A percentile compares a stretch with the other conserved stretches of the same genome.
Conservation (phyloP, 2,329 filamentous ascomycete genomes). For the Colletotrichum coccodes region DNA sequence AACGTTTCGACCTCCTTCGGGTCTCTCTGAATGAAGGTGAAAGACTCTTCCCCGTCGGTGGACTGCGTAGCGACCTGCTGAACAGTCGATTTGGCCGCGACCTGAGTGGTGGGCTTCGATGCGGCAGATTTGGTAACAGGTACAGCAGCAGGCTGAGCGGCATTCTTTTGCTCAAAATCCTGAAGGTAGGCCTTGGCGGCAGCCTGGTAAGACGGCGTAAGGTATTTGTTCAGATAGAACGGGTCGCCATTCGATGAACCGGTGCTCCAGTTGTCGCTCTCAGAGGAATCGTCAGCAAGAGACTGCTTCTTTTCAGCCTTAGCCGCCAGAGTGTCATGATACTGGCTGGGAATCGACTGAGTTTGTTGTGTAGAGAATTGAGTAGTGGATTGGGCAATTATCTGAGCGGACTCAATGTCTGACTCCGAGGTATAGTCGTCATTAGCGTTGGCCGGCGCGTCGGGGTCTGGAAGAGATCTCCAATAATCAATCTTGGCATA, state of each 20-base stretch:
- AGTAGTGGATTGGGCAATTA: not conserved
- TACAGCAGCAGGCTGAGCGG: not conserved
- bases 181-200: not conserved
- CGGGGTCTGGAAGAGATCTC: slow-evolving; percentile 1
- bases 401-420: not conserved
- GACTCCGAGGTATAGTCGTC: not conserved
- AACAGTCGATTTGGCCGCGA: not conserved
- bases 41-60: not conserved
- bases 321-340: not conserved
- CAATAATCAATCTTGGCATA: slow-evolving; percentile 22
- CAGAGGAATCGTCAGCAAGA: not conserved
- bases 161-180: not conserved
- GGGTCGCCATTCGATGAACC: slow-evolving; percentile 1
- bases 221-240: slow-evolving; percentile 7
- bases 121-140: not conserved
- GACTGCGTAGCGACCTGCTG: not conserved
- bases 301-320: not conserved
- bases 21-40: slow-evolving; percentile 22
- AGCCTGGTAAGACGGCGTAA: not conserved
- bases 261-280: not conserved
- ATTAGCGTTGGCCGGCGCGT: not conserved
- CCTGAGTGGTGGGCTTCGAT: not conserved
- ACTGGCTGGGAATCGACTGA: not conserved
- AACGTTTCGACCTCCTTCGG: slow-evolving; percentile 42
- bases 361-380: not conserved